Base-by-base conservation (phyloP, 1,139 yeast genomes). In the Debaryomyces psychrophilus region DNA sequence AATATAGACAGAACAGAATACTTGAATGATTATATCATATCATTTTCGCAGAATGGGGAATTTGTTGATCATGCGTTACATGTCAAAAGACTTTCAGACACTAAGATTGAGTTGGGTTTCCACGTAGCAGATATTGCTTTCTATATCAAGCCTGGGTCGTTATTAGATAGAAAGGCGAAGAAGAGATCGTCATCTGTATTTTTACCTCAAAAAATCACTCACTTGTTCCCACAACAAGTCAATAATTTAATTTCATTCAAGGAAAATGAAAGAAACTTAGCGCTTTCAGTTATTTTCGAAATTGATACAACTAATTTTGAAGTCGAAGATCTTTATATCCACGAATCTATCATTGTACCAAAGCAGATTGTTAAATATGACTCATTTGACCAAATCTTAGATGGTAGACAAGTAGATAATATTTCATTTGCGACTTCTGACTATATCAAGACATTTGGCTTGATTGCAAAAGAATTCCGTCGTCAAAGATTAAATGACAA, bases 111-210 rank as follows among this genome's bases (percentile, higher is more conserved):
- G 59, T 64, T 82, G 49, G 92, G 90, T 12, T 85, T 89, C 61
- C 98, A 93, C 64, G 82, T 86, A 39, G 76, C 87, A 22, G 99
- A 93, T 68, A 83, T 87, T 11, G 76, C 95, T 5, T 82, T 82
- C 48, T 89, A 74, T 57, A 69, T 92, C 46, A 81, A 78, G 54
- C 83, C 82, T 28, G 93, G 90, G 12, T 83, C 96, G 0, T 70
- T 82, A 2, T 71, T 93, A 51, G 99, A 93, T 60, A 84, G 95
- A 50, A 92, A 93, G 62, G 88, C 96, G 2, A 88, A 90, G 66
- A 90, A 90, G 69, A 81, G 98, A 62, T 90, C 95, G 2, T 83
- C 93, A 2, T 84, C 96, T 11, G 98, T 93, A 5, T 87, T 85
- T 61, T 79, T 93, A 66, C 95, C 95, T n/a, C 96, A 92, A 61